Base-by-base conservation (phyloP, 768 basidiomycete genomes). In the Kwoniella pini region DNA sequence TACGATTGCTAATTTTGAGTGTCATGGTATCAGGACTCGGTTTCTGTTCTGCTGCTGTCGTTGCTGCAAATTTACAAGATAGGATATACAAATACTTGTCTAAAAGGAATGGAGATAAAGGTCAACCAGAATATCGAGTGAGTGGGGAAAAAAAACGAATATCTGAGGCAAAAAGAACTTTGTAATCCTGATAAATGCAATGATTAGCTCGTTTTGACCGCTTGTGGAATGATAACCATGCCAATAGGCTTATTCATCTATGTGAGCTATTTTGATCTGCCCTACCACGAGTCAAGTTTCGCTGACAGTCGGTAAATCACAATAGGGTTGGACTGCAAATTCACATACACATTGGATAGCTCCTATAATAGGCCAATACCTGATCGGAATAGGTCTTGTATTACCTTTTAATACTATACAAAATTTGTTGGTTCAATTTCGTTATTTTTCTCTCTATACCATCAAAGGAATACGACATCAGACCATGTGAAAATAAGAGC, bases 181-280 rank as follows among this genome's bases (percentile, higher is more conserved):
- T n/a, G n/a, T n/a, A n/a, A n/a, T n/a, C n/a, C n/a, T n/a, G n/a
- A n/a, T n/a, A n/a, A n/a, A n/a, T n/a, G n/a, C n/a, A n/a, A n/a
- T n/a, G n/a, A n/a, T n/a, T 42, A 75, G 74, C 71, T 76, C n/a
- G 67, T 76, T 19, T 60, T 74, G 43, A 74, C 72, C 12, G 72
- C 74, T 50, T 68, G 59, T 12, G 74, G 74, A 19, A 72, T 74
- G 74, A 44, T 63, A 21, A 33, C 69, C 21, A 70, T 76, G 64
- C 74, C 74, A 1, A 68, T 76, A 26, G 74, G 74, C 0, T 51
- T 76, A 12, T 52, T 76, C 50, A 74, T 74, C 9, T 73, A 72
- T 49, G 71, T 68, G 26, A 46, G 69, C 64, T 17, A 12, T n/a
- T n/a, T n/a, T n/a, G n/a, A n/a, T n/a, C n/a, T n/a, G n/a, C n/a